These are phyloP conservation scores for Aspergillus diversus DNA, from an alignment of 495 filamentous ascomycete species.

Conservation along the genomic window DNA sequence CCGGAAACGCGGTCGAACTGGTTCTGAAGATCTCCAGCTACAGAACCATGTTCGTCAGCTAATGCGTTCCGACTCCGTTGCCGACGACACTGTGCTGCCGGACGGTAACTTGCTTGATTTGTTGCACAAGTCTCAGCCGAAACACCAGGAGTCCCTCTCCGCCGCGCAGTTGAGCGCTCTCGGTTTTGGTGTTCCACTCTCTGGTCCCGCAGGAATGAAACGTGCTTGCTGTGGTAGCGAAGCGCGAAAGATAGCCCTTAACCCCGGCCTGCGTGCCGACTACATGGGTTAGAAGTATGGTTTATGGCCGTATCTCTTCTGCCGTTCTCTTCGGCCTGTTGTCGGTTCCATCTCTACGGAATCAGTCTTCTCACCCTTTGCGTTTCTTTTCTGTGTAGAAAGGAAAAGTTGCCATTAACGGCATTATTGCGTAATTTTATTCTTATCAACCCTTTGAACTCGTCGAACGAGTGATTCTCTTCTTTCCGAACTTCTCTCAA, in stretches of 20 bases:
- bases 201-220: conserved; percentile 49
- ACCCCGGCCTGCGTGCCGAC: conserved; percentile 43
- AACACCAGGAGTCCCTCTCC: conserved; percentile 10
- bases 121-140: conserved; percentile 36
- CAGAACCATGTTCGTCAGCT: conserved; percentile 75
- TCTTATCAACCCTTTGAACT: conserved; percentile 19
- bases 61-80: conserved; percentile 38
- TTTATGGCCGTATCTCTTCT: conserved; percentile 22
- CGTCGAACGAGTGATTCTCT: conserved; percentile 27
- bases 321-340: conserved; percentile 11
- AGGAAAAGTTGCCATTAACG: conserved; percentile 24
- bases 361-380: conserved; percentile 2
- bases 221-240: conserved; percentile 53
- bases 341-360: conserved; percentile 14
- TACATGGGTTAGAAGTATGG: conserved; percentile 34
- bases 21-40: conserved; percentile 66
- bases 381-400: conserved; percentile 24
- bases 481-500: conserved; percentile 24
- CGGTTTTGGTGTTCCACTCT: conserved; percentile 32
- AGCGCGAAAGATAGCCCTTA: conserved; percentile 44
- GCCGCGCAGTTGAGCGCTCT: conserved; percentile 27
- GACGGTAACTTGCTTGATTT: conserved; percentile 46
- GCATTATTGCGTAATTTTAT: conserved; percentile 27
- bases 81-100: conserved; percentile 38
- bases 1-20: conserved; percentile 71